Evolutionary conservation across 2,329 filamentous ascomycete genomes (phyloP), one percentile per base, ranked within the genome.

Genomic region (Chaetomium strumarium): DNA sequence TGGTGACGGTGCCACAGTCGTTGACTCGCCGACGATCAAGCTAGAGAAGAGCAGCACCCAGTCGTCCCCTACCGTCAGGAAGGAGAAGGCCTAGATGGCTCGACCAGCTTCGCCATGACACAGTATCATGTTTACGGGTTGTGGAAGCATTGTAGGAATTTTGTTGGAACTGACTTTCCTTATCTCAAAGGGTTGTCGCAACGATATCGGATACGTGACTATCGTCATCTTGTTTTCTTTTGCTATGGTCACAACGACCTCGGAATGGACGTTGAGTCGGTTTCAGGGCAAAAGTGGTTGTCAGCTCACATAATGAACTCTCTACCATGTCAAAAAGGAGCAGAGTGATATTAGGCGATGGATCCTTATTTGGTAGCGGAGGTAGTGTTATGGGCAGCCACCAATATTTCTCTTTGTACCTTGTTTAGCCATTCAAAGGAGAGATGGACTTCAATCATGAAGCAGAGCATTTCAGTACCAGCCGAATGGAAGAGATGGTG

Each of bases 1-100:
- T 53, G 76, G 79, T 57, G 78, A 81, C 62, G 75, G 73, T 55
- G 72, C 75, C 52, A 80, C 78, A n/a, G 73, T 81, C 55, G 72
- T 77, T 44, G 76, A 80, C 56, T 72, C 72, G 51, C 72, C 71
- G 47, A 67, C 71, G 50, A 65, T 67, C 48, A 72, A 70, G 50
- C 65, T 67, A 47, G 71, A 70, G 49, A 67, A 70, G 50, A 71
- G 70, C 58, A 75, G 72, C 63, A 70, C 72, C 58, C 68, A 74
- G 58, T 75, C 73, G 24, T 80, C 78, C 40, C 77, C 78, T 24
- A 77, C 76, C 60, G 67, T 69, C 61, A 72, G 74, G 55, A 64
- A 69, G 60, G 70, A 71, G 62, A 69, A 70, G 62, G 62, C 66
- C 46, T 71, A 66, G 60, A 55, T 55, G 53, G 48, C 29, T 46